Conservation (phyloP, 306 rosid genomes). For the Trifolium repens region DNA sequence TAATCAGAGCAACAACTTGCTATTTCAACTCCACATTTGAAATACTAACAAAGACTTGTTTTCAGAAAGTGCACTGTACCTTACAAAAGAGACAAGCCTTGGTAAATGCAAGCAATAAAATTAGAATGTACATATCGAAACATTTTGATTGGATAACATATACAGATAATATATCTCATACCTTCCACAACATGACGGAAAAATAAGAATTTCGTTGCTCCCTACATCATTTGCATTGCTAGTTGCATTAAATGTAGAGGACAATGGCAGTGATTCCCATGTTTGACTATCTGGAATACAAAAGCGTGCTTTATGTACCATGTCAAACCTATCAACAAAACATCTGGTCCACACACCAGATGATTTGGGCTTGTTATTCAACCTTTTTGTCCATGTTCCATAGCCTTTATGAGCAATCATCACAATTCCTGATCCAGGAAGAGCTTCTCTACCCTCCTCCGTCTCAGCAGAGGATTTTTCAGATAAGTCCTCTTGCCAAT, state of each 20-base stretch:
- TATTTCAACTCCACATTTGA: background rate
- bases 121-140: background rate
- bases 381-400: slow-evolving; percentile 79
- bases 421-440: slow-evolving; percentile 59
- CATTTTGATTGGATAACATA: slow-evolving; percentile 27
- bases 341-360: slow-evolving; percentile 69
- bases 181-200: slow-evolving; percentile 87
- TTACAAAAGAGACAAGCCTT: background rate
- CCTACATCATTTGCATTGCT: slow-evolving; percentile 48
- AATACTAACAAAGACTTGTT: background rate
- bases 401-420: slow-evolving; percentile 82
- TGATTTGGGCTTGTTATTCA: slow-evolving; percentile 42
- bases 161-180: slow-evolving; percentile 31
- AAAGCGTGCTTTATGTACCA: slow-evolving; percentile 61
- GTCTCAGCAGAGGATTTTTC: slow-evolving; percentile 46
- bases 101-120: too few relatives aligned
- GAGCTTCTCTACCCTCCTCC: slow-evolving; percentile 42
- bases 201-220: slow-evolving; percentile 61
- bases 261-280: slow-evolving; percentile 79
- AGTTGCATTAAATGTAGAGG: slow-evolving; percentile 57
- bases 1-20: background rate
- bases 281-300: slow-evolving; percentile 80
- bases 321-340: slow-evolving; percentile 59
- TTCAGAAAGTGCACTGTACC: background rate
- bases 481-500: slow-evolving; percentile 64